These are phyloP conservation scores for Lojkania enalia DNA, from an alignment of 2,329 filamentous ascomycete species.

Conservation along the genomic window DNA sequence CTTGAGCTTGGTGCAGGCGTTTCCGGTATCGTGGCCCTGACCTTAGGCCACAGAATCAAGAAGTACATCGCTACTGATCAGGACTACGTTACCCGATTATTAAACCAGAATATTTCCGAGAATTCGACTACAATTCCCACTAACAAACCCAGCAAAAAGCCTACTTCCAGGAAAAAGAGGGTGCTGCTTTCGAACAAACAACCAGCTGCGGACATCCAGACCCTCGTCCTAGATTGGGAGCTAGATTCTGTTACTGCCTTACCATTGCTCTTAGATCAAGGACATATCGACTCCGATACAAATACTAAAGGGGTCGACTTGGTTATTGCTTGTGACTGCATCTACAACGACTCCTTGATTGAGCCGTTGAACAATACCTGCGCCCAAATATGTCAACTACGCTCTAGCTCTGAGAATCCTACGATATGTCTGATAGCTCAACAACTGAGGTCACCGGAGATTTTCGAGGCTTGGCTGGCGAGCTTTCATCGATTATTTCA, in stretches of 20 bases:
- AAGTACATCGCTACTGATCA: conserved; percentile 86
- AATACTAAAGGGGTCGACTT: conserved; percentile 60
- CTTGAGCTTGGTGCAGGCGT: conserved; percentile 90
- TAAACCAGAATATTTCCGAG: conserved; percentile 74
- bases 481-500: conserved; percentile 68
- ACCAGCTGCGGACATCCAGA: conserved; percentile 52
- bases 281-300: conserved; percentile 34
- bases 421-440: conserved; percentile 83
- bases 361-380: conserved; percentile 81
- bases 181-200: not conserved
- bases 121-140: conserved; percentile 50
- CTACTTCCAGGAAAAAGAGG: conserved; percentile 15
- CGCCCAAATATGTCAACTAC: conserved; percentile 69
- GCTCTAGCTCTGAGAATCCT: conserved; percentile 47
- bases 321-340: conserved; percentile 86
- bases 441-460: conserved; percentile 81
- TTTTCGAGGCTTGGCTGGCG: conserved; percentile 80
- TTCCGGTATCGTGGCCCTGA: conserved; percentile 75
- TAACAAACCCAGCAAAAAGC: conserved; percentile 9
- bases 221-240: conserved; percentile 82
- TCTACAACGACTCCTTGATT: conserved; percentile 90
- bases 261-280: conserved; percentile 54
- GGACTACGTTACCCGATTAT: conserved; percentile 74
- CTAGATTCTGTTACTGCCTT: conserved; percentile 50
- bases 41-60: conserved; percentile 63